These are phyloP conservation scores for Neopestalotiopsis sp. DNA, from an alignment of 2,329 filamentous ascomycete genomes.

Conservation along the genomic window DNA sequence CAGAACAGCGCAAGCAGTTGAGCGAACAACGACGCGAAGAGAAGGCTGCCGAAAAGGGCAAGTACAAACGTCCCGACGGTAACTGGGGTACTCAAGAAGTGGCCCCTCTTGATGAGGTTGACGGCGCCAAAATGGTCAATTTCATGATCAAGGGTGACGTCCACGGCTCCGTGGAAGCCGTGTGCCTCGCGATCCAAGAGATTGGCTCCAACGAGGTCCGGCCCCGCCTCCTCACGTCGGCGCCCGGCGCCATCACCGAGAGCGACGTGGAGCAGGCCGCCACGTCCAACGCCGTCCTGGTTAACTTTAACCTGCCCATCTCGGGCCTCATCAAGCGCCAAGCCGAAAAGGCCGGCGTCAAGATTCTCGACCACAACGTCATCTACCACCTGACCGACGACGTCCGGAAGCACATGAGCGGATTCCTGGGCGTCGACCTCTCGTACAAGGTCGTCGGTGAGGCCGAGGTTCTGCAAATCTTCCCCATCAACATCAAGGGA, in stretches of 20 bases:
- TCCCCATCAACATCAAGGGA: constrained; percentile 81
- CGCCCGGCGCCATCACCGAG: constrained; percentile 79
- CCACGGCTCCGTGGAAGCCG: constrained; percentile 90
- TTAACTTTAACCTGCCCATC: constrained; percentile 84
- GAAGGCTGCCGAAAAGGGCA: constrained; percentile 40
- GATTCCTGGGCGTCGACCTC: constrained; percentile 70
- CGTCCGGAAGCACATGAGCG: constrained; percentile 70
- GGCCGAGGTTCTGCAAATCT: constrained; percentile 82
- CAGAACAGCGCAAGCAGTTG: constrained; percentile 62
- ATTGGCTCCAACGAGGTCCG: constrained; percentile 86
- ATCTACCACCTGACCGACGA: constrained; percentile 83
- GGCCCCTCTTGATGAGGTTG: constrained; percentile 38
- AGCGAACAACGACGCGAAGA: constrained; percentile 68
- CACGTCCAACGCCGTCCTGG: constrained; percentile 73
- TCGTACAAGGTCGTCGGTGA: constrained; percentile 80
- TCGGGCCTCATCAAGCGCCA: constrained; percentile 70
- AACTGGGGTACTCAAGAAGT: constrained; percentile 33
- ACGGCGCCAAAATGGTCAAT: constrained; percentile 63
- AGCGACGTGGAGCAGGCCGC: constrained; percentile 90
- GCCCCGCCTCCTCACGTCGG: constrained; percentile 76
- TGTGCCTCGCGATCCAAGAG: constrained; percentile 75
- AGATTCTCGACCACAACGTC: constrained; percentile 83
- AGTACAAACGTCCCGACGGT: constrained; percentile 33
- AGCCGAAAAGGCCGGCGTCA: constrained; percentile 74
- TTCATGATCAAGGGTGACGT: constrained; percentile 95